Evolutionary conservation across 345 rosid genomes (phyloP).

Genomic region (Anastatica hierochuntica): DNA sequence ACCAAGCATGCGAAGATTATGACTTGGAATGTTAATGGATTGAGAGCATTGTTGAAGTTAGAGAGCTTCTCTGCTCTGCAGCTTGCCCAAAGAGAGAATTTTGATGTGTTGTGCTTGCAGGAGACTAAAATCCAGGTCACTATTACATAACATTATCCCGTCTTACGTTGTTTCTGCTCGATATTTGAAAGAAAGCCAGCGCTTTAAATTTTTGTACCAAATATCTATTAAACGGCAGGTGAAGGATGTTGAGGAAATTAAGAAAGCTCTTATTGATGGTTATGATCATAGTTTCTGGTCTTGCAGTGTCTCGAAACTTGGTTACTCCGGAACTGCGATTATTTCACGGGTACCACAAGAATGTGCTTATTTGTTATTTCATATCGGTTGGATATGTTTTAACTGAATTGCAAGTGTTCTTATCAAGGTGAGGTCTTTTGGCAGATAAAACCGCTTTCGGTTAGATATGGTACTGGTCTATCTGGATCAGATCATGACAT

Average conservation of each 20-base stretch:
- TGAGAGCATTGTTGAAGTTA: slow-evolving; percentile 66
- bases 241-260: slow-evolving; percentile 73
- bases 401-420: neutral
- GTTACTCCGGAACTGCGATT: slow-evolving; percentile 93
- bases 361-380: slow-evolving; percentile 3
- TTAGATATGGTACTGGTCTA: slow-evolving; percentile 69
- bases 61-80: slow-evolving; percentile 66
- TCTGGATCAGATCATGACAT: slow-evolving; percentile 70
- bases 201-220: neutral
- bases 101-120: slow-evolving; percentile 87
- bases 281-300: slow-evolving; percentile 86
- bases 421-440: slow-evolving; percentile 15
- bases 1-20: slow-evolving; percentile 46
- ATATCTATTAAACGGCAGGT: slow-evolving; percentile 37
- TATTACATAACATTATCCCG: too few relatives aligned
- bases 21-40: slow-evolving; percentile 97
- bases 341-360: slow-evolving; percentile 61
- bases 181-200: neutral
- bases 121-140: slow-evolving; percentile 89
- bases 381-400: too few relatives aligned
- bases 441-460: slow-evolving; percentile 87
- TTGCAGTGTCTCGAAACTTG: slow-evolving; percentile 80
- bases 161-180: too few relatives aligned
- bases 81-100: slow-evolving; percentile 75
- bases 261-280: slow-evolving; percentile 52